phyloP scores from a whole-genome alignment of 2,329 filamentous ascomycete genomes.

The Fusarium temperatum region DNA sequence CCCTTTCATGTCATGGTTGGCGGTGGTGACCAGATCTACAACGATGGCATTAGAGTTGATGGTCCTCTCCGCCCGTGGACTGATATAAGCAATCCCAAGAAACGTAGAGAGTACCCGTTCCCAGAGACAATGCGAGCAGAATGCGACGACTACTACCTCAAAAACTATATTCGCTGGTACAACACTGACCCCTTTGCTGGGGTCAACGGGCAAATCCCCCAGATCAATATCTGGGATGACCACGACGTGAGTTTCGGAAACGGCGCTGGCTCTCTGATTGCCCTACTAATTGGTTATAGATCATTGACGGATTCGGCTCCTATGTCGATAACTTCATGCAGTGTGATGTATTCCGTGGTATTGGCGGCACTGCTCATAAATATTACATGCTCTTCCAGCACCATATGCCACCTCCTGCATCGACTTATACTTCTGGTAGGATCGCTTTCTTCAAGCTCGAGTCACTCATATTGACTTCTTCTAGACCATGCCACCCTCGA shows the following conservation, averaged over 20 bases:
- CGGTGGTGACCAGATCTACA: constrained; percentile 96
- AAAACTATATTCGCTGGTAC: constrained; percentile 89
- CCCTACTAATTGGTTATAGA: constrained; percentile 61
- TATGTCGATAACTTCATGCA: constrained; percentile 95
- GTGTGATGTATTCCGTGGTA: constrained; percentile 88
- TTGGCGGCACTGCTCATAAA: constrained; percentile 93
- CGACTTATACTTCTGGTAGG: constrained; percentile 73
- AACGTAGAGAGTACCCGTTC: constrained; percentile 82
- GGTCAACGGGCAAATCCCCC: constrained; percentile 90
- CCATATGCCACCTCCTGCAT: constrained; percentile 83
- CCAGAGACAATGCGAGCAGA: constrained; percentile 80
- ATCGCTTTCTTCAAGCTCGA: background rate
- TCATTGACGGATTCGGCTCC: constrained; percentile 91
- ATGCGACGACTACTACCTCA: constrained; percentile 89
- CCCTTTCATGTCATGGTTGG: constrained; percentile 97
- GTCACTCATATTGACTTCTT: constrained; percentile 13
- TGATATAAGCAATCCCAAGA: constrained; percentile 80
- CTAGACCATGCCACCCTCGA: constrained; percentile 40
- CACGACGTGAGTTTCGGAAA: constrained; percentile 70
- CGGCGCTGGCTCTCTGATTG: background rate
- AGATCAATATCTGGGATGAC: constrained; percentile 98
- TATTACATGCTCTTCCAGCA: constrained; percentile 99
- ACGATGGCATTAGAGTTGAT: constrained; percentile 86
- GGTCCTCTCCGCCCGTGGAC: constrained; percentile 88
- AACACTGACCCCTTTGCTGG: constrained; percentile 83